Evolutionary conservation across 1,284 basidiomycete genomes (phyloP), one percentile per base, ranked within the genome.

Genomic region (Kwoniella shivajii): DNA sequence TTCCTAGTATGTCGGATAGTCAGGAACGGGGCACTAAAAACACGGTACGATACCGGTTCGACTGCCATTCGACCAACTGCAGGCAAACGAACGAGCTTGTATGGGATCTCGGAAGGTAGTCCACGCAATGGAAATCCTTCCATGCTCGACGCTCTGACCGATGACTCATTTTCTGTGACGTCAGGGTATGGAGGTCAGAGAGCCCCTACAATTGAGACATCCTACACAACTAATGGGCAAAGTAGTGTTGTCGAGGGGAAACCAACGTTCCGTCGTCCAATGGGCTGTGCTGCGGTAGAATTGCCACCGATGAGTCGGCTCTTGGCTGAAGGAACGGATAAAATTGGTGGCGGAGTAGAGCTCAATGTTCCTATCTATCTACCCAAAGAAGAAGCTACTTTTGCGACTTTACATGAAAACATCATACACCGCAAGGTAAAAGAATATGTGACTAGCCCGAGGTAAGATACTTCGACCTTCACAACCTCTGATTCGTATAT

Each of bases 361-460:
- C 83, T 91, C 66, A 84, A 84, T 3, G 93, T 98, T 88, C 89
- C 89, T 0, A 96, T 98, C 59, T 95, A 86, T 66, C 83, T 88
- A 0, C 89, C 95, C 0, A 82, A 82, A 7, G 89, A 89, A 67
- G 95, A 98, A 74, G 84, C 85, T 1, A 84, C 86, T 18, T 97
- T 96, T 73, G 91, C 91, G 6, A 95, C 89, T 79, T 82, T 98
- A 39, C 95, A 98, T 76, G 92, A 97, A 76, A 92, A 93, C 74
- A 90, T 99, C 73, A 90, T 98, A 61, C 86, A 85, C 18, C 84
- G 84, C 57, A 88, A 90, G 56, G 81, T 79, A 14, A 88, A 86
- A 70, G 89, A 93, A 66, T 93, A 86, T 66, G 89, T 91, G 69
- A 92, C 90, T 70, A 90, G 89, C 1, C 71, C 88, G 0, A 85